Evolutionary conservation across 176 grass and related monocot genomes (phyloP), one percentile per base, ranked within the genome.

Genomic region (Luzula sylvatica): DNA sequence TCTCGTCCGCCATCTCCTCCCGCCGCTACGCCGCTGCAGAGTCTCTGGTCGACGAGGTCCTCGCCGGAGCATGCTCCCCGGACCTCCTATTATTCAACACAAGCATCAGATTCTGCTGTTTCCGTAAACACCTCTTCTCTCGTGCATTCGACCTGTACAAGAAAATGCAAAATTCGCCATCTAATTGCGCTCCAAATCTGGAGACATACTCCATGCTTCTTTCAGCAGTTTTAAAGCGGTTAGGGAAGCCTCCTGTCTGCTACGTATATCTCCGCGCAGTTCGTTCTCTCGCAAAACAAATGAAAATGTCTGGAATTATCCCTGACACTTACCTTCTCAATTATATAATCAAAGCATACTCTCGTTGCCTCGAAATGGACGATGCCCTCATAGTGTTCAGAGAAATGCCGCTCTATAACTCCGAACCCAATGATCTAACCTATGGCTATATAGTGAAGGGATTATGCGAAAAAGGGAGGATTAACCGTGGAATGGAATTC

Each of bases 121-220:
- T 52, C 65, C 81, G 81, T 47, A 77, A 71, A 58, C 73, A 65
- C 65, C 81, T 98, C 58, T 90, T 98, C 65, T 77, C 81, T 42
- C 53, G 83, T 22, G 81, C 75, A 45, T 98, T 98, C 58, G 81
- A 98, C 76, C 56, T 90, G 26, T 86, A 86, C 78, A 98, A 98
- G 67, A 82, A 82, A 65, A 89, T 98, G 85, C 75, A 66, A 13
- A 48, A 38, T 7, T 55, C 68, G 25, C 58, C 67, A 18, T 30
- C 63, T 27, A 11, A 23, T 8, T 90, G 75, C 71, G 74, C 81
- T 19, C 85, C 78, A 2, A 65, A 75, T 29, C 56, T 86, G 5
- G 78, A 98, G 55, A 98, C 81, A 32, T 98, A 90, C 72, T 68
- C 68, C 28, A 73, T 98, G 32, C 85, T 96, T 72, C 74, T 90